phyloP scores from a whole-genome alignment of 2,329 filamentous ascomycete genomes.

The Truncatella angustata region DNA sequence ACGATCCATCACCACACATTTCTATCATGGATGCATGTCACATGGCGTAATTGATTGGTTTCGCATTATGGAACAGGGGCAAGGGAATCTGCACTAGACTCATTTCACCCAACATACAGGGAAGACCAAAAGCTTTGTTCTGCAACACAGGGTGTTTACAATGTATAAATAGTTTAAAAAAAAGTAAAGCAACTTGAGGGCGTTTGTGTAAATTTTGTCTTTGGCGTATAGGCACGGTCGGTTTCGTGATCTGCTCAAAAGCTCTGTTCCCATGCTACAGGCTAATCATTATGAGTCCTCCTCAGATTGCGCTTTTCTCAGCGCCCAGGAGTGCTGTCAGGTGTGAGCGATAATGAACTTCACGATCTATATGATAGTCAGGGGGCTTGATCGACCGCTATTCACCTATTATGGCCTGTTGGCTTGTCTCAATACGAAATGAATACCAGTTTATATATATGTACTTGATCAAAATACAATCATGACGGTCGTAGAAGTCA shows the following conservation, averaged over 20 bases:
- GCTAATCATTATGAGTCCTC: too few species aligned
- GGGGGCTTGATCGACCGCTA: too few species aligned
- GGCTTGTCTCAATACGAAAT: not conserved
- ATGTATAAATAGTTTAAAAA: conserved; percentile 26
- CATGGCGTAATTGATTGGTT: conserved; percentile 2
- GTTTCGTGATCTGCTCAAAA: too few species aligned
- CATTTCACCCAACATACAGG: conserved; percentile 8
- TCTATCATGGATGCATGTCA: conserved; percentile 7
- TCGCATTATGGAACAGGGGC: conserved; percentile 11
- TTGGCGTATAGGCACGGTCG: too few species aligned
- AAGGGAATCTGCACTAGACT: conserved; percentile 14
- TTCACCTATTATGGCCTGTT: too few species aligned
- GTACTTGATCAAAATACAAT: not conserved
- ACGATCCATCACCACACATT: not conserved
- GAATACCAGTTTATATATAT: not conserved
- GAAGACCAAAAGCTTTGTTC: conserved; percentile 19
- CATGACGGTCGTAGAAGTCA: not conserved
- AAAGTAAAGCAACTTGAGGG: conserved; percentile 12
- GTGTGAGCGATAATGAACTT: too few species aligned
- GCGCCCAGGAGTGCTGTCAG: too few species aligned
- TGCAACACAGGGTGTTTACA: conserved; percentile 15
- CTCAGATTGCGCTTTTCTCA: too few species aligned
- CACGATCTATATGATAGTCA: too few species aligned
- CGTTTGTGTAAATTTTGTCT: too few species aligned
- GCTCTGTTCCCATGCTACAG: too few species aligned